Evolutionary conservation across 139 green algal genomes (phyloP).

Genomic region (Mychonastes homosphaera): DNA sequence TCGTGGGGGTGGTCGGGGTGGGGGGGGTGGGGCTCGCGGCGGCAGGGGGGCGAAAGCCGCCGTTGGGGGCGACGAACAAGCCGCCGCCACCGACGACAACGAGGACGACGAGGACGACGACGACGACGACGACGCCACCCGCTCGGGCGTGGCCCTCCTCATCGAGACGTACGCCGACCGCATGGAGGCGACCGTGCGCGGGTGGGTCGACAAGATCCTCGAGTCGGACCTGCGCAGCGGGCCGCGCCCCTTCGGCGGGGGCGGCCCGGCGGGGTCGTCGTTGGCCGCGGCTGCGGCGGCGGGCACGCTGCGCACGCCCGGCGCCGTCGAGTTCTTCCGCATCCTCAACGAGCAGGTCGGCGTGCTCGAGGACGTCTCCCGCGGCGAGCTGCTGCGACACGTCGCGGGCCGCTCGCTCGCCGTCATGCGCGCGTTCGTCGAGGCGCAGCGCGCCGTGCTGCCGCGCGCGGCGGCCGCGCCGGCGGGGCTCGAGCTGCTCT

Average conservation of each 20-base stretch:
- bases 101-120: too few species aligned
- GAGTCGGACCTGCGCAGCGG: constrained; percentile 8
- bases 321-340: constrained; percentile 78
- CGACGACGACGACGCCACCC: too few species aligned
- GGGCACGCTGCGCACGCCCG: constrained; percentile 66
- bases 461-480: neutral
- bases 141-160: constrained; percentile 48
- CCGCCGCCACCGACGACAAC: too few species aligned
- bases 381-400: constrained; percentile 5
- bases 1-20: too few species aligned
- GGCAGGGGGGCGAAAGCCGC: too few species aligned
- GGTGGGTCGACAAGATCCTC: constrained; percentile 77
- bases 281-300: constrained; percentile 22
- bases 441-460: neutral
- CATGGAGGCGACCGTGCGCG: constrained; percentile 47
- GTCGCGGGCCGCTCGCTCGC: neutral
- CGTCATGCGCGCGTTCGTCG: neutral
- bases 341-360: constrained; percentile 76
- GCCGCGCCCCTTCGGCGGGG: neutral
- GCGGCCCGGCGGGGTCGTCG: neutral
- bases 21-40: too few species aligned
- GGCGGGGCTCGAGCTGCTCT: constrained; percentile 46
- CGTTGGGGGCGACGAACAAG: too few species aligned
- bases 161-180: constrained; percentile 63
- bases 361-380: constrained; percentile 14